A percentile compares a stretch with the other conserved stretches of the same genome.
Conservation (phyloP, 2,329 filamentous ascomycete species). For the Neonectria neomacrospora region DNA sequence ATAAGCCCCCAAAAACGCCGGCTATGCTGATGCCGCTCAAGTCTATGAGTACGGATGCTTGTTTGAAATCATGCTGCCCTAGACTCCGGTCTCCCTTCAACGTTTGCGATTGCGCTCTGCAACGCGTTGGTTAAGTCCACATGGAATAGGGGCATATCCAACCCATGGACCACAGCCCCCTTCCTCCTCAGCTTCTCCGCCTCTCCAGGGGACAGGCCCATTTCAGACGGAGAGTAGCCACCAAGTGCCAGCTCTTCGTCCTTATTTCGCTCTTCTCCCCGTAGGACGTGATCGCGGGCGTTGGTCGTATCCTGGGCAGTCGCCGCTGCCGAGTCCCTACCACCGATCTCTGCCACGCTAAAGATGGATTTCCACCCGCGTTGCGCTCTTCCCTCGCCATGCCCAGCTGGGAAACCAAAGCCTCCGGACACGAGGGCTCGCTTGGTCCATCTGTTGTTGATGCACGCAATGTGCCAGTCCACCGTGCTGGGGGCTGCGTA, state of each 20-base stretch:
- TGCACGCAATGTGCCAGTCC: slow-evolving; percentile 95
- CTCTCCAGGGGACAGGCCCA: slow-evolving; percentile 36
- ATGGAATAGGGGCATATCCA: slow-evolving; percentile 93
- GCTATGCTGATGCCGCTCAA: slow-evolving; percentile 4
- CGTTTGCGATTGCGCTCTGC: slow-evolving; percentile 86
- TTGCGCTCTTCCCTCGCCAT: slow-evolving; percentile 55
- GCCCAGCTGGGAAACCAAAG: slow-evolving; percentile 81
- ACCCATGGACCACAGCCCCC: slow-evolving; percentile 79
- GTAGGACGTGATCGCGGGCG: slow-evolving; percentile 11
- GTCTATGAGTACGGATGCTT: slow-evolving; percentile 1
- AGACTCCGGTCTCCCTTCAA: slow-evolving; percentile 64
- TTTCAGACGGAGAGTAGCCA: slow-evolving; percentile 20
- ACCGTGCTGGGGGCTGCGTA: slow-evolving; percentile 84
- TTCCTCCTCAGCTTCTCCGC: slow-evolving; percentile 57
- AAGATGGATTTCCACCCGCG: slow-evolving; percentile 94
- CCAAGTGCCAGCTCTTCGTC: slow-evolving; percentile 53
- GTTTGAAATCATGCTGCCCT: slow-evolving; percentile 10
- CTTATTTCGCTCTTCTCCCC: slow-evolving; percentile 46
- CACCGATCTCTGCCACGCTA: slow-evolving; percentile 87
- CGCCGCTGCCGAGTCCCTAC: slow-evolving; percentile 74
- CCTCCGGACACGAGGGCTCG: slow-evolving; percentile 86
- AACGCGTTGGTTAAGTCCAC: slow-evolving; percentile 90
- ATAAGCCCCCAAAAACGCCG: slow-evolving; percentile 10
- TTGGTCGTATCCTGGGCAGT: slow-evolving; percentile 73
- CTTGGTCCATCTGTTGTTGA: slow-evolving; percentile 93